Evolutionary conservation across 352 stramenopile genomes (phyloP), one percentile per base, ranked within the genome.

Genomic region (Blastocystis sp.): DNA sequence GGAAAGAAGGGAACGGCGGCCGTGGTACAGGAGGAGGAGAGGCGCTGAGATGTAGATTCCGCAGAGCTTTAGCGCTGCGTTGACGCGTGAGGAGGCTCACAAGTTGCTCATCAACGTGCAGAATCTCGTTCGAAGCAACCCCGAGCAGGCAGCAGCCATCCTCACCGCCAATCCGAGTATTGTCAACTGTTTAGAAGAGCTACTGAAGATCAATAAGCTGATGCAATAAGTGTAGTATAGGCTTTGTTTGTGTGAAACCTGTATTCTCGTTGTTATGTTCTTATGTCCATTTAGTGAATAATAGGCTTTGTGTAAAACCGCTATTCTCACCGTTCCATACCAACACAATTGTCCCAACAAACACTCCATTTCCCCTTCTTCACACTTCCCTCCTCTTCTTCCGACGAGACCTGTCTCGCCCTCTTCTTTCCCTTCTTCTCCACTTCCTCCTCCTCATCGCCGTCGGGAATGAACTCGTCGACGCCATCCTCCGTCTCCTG

Each of bases 1-100:
- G 67, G 67, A 57, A 78, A 78, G 67, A 78, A 78, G 38, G 67
- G 67, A 44, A 61, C 51, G 7, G 51, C 51, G n/a, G 51, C 51
- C 32, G 51, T 59, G 51, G 51, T 59, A 59, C 3, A 27, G n/a
- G n/a, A 32, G n/a, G 51, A 16, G 3, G 51, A 27, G n/a, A 11
- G 4, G 29, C 6, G 3, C 29, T 32, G n/a, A 59, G 8, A 14
- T n/a, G 36, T 78, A 78, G 67, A 40, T 24, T 61, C 46, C 67
- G 4, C 21, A 78, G 44, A 59, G 38, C 36, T 57, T 38, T 42
- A 56, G 40, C n/a, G 38, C 21, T 59, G 42, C 16, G 16, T 46
- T 78, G 38, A 59, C 67, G 24, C 36, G 32, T 38, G 67, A 78
- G 27, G 67, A 78, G 27, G 40, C 42, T 16, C 46, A 78, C 67